Base-by-base conservation (phyloP, 2,329 filamentous ascomycete genomes). In the Fusarium algeriense region DNA sequence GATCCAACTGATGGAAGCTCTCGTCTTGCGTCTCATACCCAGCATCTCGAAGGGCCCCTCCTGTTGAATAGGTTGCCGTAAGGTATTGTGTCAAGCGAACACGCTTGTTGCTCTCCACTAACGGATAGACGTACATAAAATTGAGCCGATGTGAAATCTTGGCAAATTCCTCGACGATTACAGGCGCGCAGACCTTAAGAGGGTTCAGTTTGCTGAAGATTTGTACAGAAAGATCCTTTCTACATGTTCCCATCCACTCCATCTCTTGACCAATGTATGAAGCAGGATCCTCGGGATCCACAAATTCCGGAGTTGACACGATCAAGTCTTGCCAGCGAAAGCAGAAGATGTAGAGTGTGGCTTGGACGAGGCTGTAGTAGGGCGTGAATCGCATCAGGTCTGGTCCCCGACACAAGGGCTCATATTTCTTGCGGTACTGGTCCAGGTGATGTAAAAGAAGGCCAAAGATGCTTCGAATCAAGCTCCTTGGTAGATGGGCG, bases 271-370 rank as follows among this genome's bases (percentile, higher is more conserved):
- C 87, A 20, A 90, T 82, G 73, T 89, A 91, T 2, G 87, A 88
- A 2, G 85, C 83, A 14, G 85, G 83, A 66, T 91, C 89, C 64
- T 89, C 92, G 69, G 84, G 88, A 81, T 89, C 92, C 62, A 88
- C 87, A 67, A 82, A 85, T 65, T 90, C 86, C 3, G 88, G 84
- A 6, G 87, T 88, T 3, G 88, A 87, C 23, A 88, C 85, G 60
- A 93, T 92, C 49, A 99, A 86, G 77, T 98, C 95, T 67, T 94
- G 92, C 96, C 96, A 99, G 60, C 96, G 91, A 85, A 99, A 99
- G 84, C 96, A 99, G 78, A 97, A 98, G 64, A 97, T 95, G 83
- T 98, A 98, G 28, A 98, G 88, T 5, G 97, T 85, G 3, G 94
- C 94, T 80, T 98, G 95, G n/a, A 92, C 90, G 50, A 94, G 90